Conservation (phyloP, 2,329 filamentous ascomycete species). For the Cladobotryum protrusum region DNA sequence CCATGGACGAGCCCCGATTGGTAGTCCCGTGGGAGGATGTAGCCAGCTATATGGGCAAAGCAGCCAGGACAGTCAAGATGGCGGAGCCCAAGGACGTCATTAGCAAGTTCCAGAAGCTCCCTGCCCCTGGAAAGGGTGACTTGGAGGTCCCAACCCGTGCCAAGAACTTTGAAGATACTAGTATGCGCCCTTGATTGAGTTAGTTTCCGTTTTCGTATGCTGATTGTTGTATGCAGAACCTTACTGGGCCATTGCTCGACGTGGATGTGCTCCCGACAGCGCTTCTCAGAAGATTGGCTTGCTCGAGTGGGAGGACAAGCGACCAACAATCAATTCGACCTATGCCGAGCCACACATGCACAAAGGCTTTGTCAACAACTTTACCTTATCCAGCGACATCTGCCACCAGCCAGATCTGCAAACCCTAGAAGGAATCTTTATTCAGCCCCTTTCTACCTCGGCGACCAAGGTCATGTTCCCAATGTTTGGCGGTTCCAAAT, state of each 20-base stretch:
- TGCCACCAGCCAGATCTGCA: constrained; percentile 61
- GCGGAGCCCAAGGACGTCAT: constrained; percentile 38
- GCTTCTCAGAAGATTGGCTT: constrained; percentile 45
- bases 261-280: constrained; percentile 58
- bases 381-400: constrained; percentile 52
- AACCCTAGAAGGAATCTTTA: constrained; percentile 58
- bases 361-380: constrained; percentile 56
- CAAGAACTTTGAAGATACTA: constrained; percentile 46
- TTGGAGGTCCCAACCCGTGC: constrained; percentile 28
- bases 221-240: constrained; percentile 30
- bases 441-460: constrained; percentile 51
- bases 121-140: constrained; percentile 31
- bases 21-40: constrained; percentile 60
- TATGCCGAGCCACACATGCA: constrained; percentile 44
- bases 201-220: not conserved
- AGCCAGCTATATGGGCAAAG: constrained; percentile 45
- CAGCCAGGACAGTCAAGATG: constrained; percentile 41
- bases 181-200: constrained; percentile 27
- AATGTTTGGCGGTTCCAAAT: constrained; percentile 63
- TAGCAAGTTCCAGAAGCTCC: constrained; percentile 37
- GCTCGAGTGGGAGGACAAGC: constrained; percentile 37
- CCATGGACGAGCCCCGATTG: constrained; percentile 61
- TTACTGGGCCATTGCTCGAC: constrained; percentile 52
- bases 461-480: constrained; percentile 55
- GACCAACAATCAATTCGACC: constrained; percentile 40